Evolutionary conservation across 176 grass and related monocot species (phyloP).

Genomic region (Metroxylon sagu): DNA sequence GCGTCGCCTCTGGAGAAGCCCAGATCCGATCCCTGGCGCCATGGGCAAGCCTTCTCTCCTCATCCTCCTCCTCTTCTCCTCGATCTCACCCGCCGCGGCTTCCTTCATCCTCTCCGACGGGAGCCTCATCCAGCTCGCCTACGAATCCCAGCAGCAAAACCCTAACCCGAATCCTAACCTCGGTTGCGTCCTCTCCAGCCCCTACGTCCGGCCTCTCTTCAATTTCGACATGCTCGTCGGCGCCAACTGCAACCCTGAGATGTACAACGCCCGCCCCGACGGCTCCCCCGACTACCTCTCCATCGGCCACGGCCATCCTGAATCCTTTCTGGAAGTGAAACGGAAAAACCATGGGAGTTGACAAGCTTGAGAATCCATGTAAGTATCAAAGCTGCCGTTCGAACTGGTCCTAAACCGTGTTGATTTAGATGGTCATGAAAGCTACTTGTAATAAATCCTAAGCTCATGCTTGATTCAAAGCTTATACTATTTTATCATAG

Average conservation of each 20-base stretch:
- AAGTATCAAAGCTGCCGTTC: too few relatives aligned
- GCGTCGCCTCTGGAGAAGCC: neutral
- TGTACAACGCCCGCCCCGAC: conserved; percentile 69
- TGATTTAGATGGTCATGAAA: too few relatives aligned
- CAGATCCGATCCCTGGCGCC: conserved; percentile 53
- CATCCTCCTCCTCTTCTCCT: conserved; percentile 9
- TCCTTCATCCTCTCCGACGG: conserved; percentile 85
- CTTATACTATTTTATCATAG: too few relatives aligned
- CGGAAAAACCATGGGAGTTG: too few relatives aligned
- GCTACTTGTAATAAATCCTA: too few relatives aligned
- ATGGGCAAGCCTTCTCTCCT: neutral
- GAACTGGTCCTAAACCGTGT: too few relatives aligned
- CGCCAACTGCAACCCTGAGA: conserved; percentile 33
- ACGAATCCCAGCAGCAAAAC: conserved; percentile 42
- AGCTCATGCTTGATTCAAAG: too few relatives aligned
- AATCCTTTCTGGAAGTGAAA: too few relatives aligned
- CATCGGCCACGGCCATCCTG: conserved; percentile 27
- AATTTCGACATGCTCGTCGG: conserved; percentile 35
- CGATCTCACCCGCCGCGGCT: conserved; percentile 47
- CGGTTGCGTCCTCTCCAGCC: conserved; percentile 57
- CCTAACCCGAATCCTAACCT: conserved; percentile 28
- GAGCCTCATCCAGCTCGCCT: conserved; percentile 76
- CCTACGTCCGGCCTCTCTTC: conserved; percentile 68
- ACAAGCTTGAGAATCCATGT: too few relatives aligned
- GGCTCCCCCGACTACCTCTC: conserved; percentile 71